A percentile compares a stretch with the other conserved stretches of the same genome.
phyloP scores from a whole-genome alignment of 805 yeast genomes.

The Kazachstania bromeliacearum region DNA sequence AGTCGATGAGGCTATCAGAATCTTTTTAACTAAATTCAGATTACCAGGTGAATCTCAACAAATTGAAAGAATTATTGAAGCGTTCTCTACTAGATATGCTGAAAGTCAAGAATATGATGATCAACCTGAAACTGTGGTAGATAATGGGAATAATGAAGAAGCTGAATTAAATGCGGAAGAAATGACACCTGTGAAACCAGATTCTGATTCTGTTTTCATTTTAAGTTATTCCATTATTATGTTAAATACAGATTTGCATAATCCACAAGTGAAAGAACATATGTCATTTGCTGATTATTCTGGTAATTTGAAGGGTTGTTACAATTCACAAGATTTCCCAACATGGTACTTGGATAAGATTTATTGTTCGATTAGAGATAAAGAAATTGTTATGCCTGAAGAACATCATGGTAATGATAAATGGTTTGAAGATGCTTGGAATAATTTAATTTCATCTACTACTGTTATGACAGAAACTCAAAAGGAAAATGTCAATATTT shows the following conservation, averaged over 20 bases:
- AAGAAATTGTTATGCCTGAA: slow-evolving; percentile 95
- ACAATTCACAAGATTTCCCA: slow-evolving; percentile 69
- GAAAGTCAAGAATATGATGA: slow-evolving; percentile 40
- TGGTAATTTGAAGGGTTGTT: slow-evolving; percentile 71
- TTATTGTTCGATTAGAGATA: slow-evolving; percentile 66
- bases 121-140: slow-evolving; percentile 10
- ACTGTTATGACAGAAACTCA: slow-evolving; percentile 27
- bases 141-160: slow-evolving; percentile 10
- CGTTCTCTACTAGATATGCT: slow-evolving; percentile 75
- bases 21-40: slow-evolving; percentile 72
- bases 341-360: slow-evolving; percentile 76
- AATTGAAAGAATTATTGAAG: slow-evolving; percentile 84
- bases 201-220: slow-evolving; percentile 79
- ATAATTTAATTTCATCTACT: slow-evolving; percentile 44
- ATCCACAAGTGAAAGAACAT: slow-evolving; percentile 83
- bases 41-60: slow-evolving; percentile 97
- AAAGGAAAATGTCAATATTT: slow-evolving; percentile 12
- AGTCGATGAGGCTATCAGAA: slow-evolving; percentile 88
- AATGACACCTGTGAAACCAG: slow-evolving; percentile 52
- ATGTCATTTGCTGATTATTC: slow-evolving; percentile 83
- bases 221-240: slow-evolving; percentile 85
- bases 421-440: slow-evolving; percentile 87
- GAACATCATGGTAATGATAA: slow-evolving; percentile 90
- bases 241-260: slow-evolving; percentile 90
- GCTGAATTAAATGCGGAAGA: slow-evolving; percentile 15